phyloP scores from a whole-genome alignment of 2,329 filamentous ascomycete genomes.

The Apiospora rasikravindrae region DNA sequence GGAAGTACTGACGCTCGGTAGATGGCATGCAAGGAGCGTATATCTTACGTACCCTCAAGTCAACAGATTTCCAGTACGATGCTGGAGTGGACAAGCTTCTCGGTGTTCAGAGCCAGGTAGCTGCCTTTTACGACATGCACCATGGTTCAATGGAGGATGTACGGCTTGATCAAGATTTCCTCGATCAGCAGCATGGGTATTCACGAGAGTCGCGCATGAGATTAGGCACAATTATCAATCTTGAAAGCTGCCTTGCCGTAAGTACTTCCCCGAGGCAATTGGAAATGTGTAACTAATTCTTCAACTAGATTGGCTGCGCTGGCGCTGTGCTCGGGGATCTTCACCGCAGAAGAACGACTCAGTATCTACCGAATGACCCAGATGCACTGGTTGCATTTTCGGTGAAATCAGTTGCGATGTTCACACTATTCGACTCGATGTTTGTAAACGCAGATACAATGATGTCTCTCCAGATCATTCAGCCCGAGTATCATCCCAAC shows the following conservation, averaged over 20 bases:
- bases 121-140: constrained; percentile 59
- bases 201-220: constrained; percentile 69
- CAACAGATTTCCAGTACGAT: constrained; percentile 74
- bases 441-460: constrained; percentile 84
- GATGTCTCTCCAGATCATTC: constrained; percentile 82
- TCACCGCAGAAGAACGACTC: constrained; percentile 68
- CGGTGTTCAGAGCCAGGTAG: constrained; percentile 58
- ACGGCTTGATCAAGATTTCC: constrained; percentile 39
- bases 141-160: constrained; percentile 62
- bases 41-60: constrained; percentile 69
- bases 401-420: constrained; percentile 73
- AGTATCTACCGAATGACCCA: constrained; percentile 65
- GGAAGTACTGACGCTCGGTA: constrained; percentile 30
- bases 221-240: constrained; percentile 72
- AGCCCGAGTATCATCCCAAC: constrained; percentile 82
- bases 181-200: constrained; percentile 50
- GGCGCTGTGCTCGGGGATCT: constrained; percentile 86
- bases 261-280: constrained; percentile 26
- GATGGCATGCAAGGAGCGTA: constrained; percentile 48
- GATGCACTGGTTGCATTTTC: constrained; percentile 60
- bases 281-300: not conserved
- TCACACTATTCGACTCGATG: constrained; percentile 70
- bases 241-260: constrained; percentile 75
- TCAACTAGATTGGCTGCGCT: constrained; percentile 72
- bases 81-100: constrained; percentile 69